These are phyloP conservation scores for Sapria himalayana DNA, from an alignment of 345 rosid genomes.

Conservation along the genomic window DNA sequence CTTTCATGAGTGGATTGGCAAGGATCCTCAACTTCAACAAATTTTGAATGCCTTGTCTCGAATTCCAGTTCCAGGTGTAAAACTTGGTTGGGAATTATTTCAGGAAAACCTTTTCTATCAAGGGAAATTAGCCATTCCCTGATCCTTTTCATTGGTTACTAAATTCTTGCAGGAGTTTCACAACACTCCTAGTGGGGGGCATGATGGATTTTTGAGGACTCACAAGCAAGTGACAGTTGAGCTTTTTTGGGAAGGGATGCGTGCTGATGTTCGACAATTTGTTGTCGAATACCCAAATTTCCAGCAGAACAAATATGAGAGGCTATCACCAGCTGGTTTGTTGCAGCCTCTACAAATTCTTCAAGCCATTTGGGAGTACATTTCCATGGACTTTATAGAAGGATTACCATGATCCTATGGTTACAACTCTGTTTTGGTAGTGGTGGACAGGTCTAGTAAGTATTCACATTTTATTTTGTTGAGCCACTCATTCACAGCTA, in stretches of 20 bases:
- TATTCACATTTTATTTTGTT: not conserved
- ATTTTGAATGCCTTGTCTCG: not conserved
- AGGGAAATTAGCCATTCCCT: no score
- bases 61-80: no score
- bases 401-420: not conserved
- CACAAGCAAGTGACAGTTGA: not conserved
- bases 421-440: not conserved
- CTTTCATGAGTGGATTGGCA: not conserved
- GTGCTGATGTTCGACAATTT: not conserved
- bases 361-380: no score
- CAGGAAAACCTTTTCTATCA: no score
- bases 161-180: not conserved
- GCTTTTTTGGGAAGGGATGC: not conserved
- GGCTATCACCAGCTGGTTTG: not conserved
- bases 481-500: not conserved
- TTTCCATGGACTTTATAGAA: slow-evolving; percentile 3
- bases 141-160: no score
- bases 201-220: not conserved
- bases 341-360: not conserved
- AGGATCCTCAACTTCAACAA: not conserved
- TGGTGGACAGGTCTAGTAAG: not conserved
- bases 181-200: not conserved
- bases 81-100: no score
- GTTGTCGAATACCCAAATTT: not conserved
- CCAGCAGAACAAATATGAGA: not conserved